Percentiles rank a stretch among this genome's conserved stretches.
phyloP scores from a whole-genome alignment of 225 moss, liverwort and hornwort genomes.

The Thuidium tamariscinum region DNA sequence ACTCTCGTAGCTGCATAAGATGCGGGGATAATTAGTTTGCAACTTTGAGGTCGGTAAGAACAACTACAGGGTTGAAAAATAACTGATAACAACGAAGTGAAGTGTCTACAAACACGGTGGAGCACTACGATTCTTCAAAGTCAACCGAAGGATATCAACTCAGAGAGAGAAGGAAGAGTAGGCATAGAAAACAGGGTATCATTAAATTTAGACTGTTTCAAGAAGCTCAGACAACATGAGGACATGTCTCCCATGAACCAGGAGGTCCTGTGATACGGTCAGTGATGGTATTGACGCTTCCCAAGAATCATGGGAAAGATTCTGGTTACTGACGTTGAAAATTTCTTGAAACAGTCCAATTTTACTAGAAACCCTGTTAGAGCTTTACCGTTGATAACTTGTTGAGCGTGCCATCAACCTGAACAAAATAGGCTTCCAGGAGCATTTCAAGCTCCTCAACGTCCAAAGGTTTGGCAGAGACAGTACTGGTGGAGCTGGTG shows the following conservation, averaged over 20 bases:
- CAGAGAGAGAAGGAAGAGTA: background rate
- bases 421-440: conserved; percentile 96
- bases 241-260: background rate
- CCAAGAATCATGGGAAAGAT: background rate
- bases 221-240: background rate
- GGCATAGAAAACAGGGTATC: background rate
- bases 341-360: background rate
- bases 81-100: background rate
- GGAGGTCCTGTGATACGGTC: too few species aligned
- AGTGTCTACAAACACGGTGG: background rate
- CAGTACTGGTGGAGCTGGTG: conserved; percentile 45
- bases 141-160: background rate
- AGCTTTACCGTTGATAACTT: conserved; percentile 77
- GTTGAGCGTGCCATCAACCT: conserved; percentile 96
- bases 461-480: conserved; percentile 69
- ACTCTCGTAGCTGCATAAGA: conserved; percentile 67
- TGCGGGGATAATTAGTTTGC: background rate
- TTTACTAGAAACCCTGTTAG: background rate
- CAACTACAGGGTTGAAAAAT: background rate
- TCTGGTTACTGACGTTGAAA: background rate
- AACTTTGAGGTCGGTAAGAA: background rate
- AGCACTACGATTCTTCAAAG: background rate
- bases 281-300: background rate
- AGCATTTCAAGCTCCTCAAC: conserved; percentile 99
- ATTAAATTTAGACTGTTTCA: background rate